Percentiles rank a stretch among this genome's conserved stretches.
These are phyloP conservation scores for Yamadazyma phyllophila DNA, from an alignment of 805 yeast species.

Conservation along the genomic window DNA sequence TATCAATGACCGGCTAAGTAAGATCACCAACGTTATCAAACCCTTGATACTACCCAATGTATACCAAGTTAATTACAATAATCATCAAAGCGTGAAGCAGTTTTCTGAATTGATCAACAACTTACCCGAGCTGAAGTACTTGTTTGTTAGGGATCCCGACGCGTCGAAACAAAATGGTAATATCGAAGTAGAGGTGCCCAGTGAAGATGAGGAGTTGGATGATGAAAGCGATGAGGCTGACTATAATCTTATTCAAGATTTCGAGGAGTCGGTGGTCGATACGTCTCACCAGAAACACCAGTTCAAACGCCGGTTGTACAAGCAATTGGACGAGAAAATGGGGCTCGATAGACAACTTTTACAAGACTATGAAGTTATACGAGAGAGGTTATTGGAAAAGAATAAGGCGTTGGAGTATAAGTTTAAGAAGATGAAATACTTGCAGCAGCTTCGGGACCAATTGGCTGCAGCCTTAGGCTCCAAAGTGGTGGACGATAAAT, in stretches of 20 bases:
- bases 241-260: constrained; percentile 9
- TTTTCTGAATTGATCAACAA: constrained; percentile 25
- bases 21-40: constrained; percentile 18
- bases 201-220: constrained; percentile 8
- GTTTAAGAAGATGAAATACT: constrained; percentile 28
- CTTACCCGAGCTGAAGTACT: constrained; percentile 34
- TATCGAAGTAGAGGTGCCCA: not conserved
- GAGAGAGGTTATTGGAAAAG: constrained; percentile 17
- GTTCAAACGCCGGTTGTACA: constrained; percentile 9
- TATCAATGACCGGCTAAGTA: constrained; percentile 27
- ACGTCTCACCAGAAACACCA: constrained; percentile 1
- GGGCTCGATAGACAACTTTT: constrained; percentile 11
- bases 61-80: not conserved
- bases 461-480: constrained; percentile 6
- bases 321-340: constrained; percentile 21
- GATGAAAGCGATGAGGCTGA: not conserved
- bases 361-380: constrained; percentile 20
- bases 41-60: constrained; percentile 29
- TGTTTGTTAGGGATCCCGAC: constrained; percentile 12
- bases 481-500: constrained; percentile 6
- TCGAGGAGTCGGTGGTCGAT: constrained; percentile 7
- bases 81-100: constrained; percentile 13
- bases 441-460: constrained; percentile 15
- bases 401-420: constrained; percentile 24
- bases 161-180: not conserved